Percentiles rank a stretch among this genome's conserved stretches.
These are phyloP conservation scores for Pseudocercospora cruenta DNA, from an alignment of 2,329 filamentous ascomycete species.

Conservation along the genomic window DNA sequence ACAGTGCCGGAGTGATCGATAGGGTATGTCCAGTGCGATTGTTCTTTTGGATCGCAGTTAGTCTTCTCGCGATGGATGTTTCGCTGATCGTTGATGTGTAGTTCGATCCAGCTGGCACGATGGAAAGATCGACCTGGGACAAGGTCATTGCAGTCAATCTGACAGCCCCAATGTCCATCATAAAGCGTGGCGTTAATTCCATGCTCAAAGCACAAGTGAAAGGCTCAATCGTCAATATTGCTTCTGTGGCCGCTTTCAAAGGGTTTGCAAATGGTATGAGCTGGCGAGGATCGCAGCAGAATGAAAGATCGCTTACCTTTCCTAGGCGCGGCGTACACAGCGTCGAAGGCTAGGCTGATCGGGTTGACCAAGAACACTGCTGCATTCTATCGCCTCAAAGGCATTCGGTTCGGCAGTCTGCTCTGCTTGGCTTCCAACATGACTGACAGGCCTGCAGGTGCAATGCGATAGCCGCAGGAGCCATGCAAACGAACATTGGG, in stretches of 20 bases:
- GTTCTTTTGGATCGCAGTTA: neutral
- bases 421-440: neutral
- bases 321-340: conserved; percentile 49
- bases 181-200: conserved; percentile 55
- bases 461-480: conserved; percentile 46
- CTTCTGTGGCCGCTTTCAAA: conserved; percentile 50
- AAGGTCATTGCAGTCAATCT: conserved; percentile 60
- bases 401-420: conserved; percentile 45
- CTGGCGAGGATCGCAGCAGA: no score
- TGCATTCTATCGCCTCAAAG: conserved; percentile 57
- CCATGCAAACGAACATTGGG: conserved; percentile 61
- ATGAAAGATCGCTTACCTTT: neutral
- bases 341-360: conserved; percentile 58
- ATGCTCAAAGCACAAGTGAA: conserved; percentile 51
- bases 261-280: conserved; percentile 47
- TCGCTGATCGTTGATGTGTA: conserved; percentile 2
- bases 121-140: conserved; percentile 56
- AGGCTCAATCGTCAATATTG: conserved; percentile 59
- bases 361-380: conserved; percentile 63
- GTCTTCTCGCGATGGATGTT: neutral
- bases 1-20: conserved; percentile 63
- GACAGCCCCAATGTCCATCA: conserved; percentile 58
- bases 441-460: neutral
- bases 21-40: conserved; percentile 12
- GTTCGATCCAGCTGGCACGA: conserved; percentile 57